Evolutionary conservation across 1,284 basidiomycete genomes (phyloP), one percentile per base, ranked within the genome.

Genomic region (Cryptococcus sp.): DNA sequence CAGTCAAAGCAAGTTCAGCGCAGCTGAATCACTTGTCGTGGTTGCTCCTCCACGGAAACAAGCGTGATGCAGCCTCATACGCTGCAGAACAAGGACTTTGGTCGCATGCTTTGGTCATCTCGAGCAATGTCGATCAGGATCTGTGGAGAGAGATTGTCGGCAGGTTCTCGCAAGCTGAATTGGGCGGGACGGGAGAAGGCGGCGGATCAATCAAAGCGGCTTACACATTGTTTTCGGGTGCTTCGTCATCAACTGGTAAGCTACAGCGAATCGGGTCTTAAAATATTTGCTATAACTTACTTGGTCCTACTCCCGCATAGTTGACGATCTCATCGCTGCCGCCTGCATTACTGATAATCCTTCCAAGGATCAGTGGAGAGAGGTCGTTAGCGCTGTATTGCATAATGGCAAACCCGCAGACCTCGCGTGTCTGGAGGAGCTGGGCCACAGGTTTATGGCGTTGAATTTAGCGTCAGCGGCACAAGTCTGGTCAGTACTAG

Each of bases 91-190:
- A 93, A 73, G 88, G 85, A 66, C 79, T 99, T 62, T 99, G 94
- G 93, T 87, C 92, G 1, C 96, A 99, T 76, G 96, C 96, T 0
- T 86, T 99, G 84, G 81, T 98, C 48, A 94, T 99, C 61, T 87
- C 96, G 8, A 94, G 91, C 70, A 89, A 90, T 55, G 84, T 98
- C 51, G 95, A 95, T 74, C 91, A 90, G 67, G 92, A 95, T 37
- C 84, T 91, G 5, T 98, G 93, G 92, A 89, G 89, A 72, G 90
- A 93, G 61, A 89, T 88, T 5, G 91, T 95, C 0, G 85, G 83
- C 40, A 89, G 93, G 61, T 99, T 99, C 70, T 79, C 95, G 40
- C 84, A 85, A 41, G 83, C 85, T 22, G 96, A 98, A 73, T 80
- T 99, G 7, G 83, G 84, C 7, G 74, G 22, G 44, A 63, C 26